Base-by-base conservation (phyloP, 2,329 filamentous ascomycete species). In the Colletotrichum agaves region DNA sequence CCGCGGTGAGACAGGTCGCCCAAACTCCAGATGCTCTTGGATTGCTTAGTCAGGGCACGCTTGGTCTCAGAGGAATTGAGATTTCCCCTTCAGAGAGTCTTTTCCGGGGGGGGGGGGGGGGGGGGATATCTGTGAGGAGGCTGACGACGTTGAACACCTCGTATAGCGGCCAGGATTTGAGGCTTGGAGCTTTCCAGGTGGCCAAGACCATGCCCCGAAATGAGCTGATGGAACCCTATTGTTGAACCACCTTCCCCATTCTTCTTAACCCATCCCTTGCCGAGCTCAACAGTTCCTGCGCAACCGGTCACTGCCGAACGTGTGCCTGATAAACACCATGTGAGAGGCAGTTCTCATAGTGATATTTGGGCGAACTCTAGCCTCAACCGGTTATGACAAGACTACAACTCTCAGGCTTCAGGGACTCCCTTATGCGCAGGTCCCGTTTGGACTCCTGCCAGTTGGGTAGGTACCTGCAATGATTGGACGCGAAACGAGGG, bases 1-100 rank as follows among this genome's bases (percentile, higher is more conserved):
- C 72, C 76, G 15, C 74, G 72, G 73, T 81, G 79, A 4, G 84
- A 85, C 67, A 85, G 74, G 15, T 73, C 73, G 12, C 70, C 74
- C 31, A 79, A 71, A 23, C 75, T 76, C 75, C 77, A 79, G 4
- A 75, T 69, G 39, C 72, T 72, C 8, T 61, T 63, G 6, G 61
- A 4, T 66, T 76, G 73, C 13, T 65, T 62, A 41, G 70, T 73
- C 59, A 67, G 21, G 6, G 31, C 57, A 6, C 63, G 63, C 33
- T 61, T 61, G 21, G 49, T 27, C 13, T 23, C 21, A 7, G 39
- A 19, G 1, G 33, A 8, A 3, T 8, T 37, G 33, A 37, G 12
- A 12, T 11, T 13, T 7, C 33, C 33, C 33, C 3, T 37, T 37
- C 33, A 13, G 33, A 13, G 5, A 3, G 33, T 37, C 33, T 27